Evolutionary conservation across 345 rosid genomes (phyloP).

Genomic region (Corchorus olitorius): DNA sequence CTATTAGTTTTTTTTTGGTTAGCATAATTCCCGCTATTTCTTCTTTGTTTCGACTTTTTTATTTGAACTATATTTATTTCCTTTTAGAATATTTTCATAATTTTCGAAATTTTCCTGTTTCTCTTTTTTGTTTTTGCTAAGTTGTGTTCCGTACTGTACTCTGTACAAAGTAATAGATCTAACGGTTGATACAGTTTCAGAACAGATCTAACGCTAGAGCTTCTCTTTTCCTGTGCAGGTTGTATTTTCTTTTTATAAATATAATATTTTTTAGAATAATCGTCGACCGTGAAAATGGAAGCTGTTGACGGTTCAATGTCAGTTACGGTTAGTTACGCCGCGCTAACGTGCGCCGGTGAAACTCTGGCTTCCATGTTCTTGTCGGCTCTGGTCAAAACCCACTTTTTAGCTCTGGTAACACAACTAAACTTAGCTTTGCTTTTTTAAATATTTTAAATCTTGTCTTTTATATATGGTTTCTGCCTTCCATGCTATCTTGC

Average conservation of each 20-base stretch:
- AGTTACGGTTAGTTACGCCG: slow-evolving; percentile 33
- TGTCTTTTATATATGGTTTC: neutral
- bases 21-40: slow-evolving; percentile 2
- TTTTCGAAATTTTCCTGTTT: neutral
- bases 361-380: slow-evolving; percentile 41
- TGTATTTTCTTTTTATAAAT: neutral
- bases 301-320: slow-evolving; percentile 27
- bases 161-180: slow-evolving; percentile 22
- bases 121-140: neutral
- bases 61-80: neutral
- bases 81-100: neutral
- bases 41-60: neutral
- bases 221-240: slow-evolving; percentile 11
- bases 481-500: neutral
- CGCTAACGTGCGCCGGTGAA: slow-evolving; percentile 57
- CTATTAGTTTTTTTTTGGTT: neutral
- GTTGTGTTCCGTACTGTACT: neutral
- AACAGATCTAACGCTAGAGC: slow-evolving; percentile 30
- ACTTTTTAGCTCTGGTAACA: slow-evolving; percentile 44
- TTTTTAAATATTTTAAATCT: neutral
- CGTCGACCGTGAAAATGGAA: slow-evolving; percentile 37
- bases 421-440: neutral
- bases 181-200: slow-evolving; percentile 24
- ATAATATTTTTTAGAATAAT: neutral
- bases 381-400: slow-evolving; percentile 42